These are phyloP conservation scores for Volvariella volvacea DNA, from an alignment of 1,284 basidiomycete genomes.

Conservation along the genomic window DNA sequence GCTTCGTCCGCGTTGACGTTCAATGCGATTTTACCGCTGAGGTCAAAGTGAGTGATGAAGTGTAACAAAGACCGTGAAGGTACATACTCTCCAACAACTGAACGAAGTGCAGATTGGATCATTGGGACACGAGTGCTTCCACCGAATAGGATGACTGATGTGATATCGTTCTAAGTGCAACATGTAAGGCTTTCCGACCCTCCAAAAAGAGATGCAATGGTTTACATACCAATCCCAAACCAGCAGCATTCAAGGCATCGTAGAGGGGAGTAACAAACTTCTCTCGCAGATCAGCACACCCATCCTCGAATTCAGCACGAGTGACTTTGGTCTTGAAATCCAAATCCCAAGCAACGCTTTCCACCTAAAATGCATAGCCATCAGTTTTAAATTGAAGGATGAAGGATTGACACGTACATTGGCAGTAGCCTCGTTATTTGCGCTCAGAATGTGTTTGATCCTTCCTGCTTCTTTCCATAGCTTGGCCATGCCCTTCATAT, in stretches of 20 bases:
- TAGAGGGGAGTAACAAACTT: conserved; percentile 71
- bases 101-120: conserved; percentile 78
- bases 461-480: conserved; percentile 90
- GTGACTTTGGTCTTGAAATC: conserved; percentile 83
- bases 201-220: not conserved
- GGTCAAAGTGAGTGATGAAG: conserved; percentile 9
- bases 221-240: conserved; percentile 52
- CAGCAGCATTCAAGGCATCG: conserved; percentile 70
- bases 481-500: conserved; percentile 87
- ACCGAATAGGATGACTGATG: conserved; percentile 88
- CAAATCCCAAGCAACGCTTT: conserved; percentile 85
- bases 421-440: conserved; percentile 72
- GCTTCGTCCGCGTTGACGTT: conserved; percentile 99
- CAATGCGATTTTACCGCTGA: conserved; percentile 74
- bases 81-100: conserved; percentile 69
- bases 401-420: conserved; percentile 36
- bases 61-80: not conserved
- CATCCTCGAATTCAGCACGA: conserved; percentile 72
- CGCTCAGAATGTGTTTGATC: conserved; percentile 90
- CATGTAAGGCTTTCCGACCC: conserved; percentile 6
- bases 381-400: conserved; percentile 8
- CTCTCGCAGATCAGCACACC: conserved; percentile 54
- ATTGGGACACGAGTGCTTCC: conserved; percentile 89
- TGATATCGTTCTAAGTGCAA: conserved; percentile 54
- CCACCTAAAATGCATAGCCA: conserved; percentile 45